Evolutionary conservation across 257 asterid genomes (phyloP), one percentile per base, ranked within the genome.

Genomic region (Knoxia roxburghii): DNA sequence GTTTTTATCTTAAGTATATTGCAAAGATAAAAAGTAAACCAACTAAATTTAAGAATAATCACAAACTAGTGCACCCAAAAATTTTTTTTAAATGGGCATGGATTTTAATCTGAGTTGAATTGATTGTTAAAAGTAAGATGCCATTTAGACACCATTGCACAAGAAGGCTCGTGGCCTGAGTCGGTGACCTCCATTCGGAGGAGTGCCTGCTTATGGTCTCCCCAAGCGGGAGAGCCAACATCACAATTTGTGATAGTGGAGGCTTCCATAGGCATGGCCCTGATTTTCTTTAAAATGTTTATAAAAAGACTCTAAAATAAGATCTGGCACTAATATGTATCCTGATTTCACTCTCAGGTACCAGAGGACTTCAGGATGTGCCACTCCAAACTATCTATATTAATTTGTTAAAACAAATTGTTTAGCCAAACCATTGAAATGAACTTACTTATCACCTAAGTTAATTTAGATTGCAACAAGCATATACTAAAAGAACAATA

Each of bases 401-500:
- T 48, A 2, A 20, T 1, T 15, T 48, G 12, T 8, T 48, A 6
- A 17, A 17, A 17, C 10, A 7, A 48, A 48, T 67, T 33, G 0
- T 67, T 53, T 24, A 8, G 15, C 64, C 39, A 39, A 45, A 67
- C 45, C 12, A 39, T 9, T 61, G 33, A 26, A 14, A 43, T 52
- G 35, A 68, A 18, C 54, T 37, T 53, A 45, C 30, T 55, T 41
- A 20, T 43, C 9, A 37, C 33, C 48, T 26, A 57, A 43, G 21
- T 23, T 30, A 14, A 41, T 24, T 62, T 41, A 53, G 23, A 71
- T 41, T 62, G 45, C 61, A 29, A 56, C 21, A 48, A 27, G 4
- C 7, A 50, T 37, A 61, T 50, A 39, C 26, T 13, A 71, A 24
- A 40, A 58, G 77, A 72, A 66, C 26, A 35, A 52, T 89, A 91